Base-by-base conservation (phyloP, 331 rosid species). In the Cucumis variabilis region DNA sequence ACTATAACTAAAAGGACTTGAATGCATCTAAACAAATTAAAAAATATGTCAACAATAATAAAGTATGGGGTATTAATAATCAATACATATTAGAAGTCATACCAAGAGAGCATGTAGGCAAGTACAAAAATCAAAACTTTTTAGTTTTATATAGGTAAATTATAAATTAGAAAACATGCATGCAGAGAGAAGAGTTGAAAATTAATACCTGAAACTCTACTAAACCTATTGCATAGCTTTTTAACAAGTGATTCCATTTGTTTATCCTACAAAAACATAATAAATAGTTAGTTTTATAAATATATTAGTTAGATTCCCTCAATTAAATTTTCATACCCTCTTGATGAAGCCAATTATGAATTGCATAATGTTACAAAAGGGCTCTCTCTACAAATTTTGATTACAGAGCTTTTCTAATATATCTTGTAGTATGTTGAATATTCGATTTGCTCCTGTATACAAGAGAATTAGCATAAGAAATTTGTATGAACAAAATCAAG, bases 211-310 rank as follows among this genome's bases (percentile, higher is more conserved):
- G 98, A 86, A 86, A 91, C 96, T 86, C 99, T 98, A 88, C 91
- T 91, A 89, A 97, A 97, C 90, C 99, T 90, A 89, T 97, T 96
- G 82, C 98, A 97, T 60, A 97, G 92, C 94, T 97, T 97, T 92
- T 97, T 98, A 86, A 97, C 98, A 88, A 97, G 98, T 62, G 99
- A 92, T 88, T 97, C 99, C 98, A 93, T 97, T 89, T 97, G 98
- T 88, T 94, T 93, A 88, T 97, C 99, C 99, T 97, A 90, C 83
- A 87, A 88, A 73, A 90, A 53, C 89, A 91, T 85, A 75, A 65
- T 86, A 87, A 28, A 46, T 37, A 46, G 28, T 88, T 89, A 86
- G 90, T 79, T 48, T 62, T 83, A 48, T 58, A 70, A 28, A 85
- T 62, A 77, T 69, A 87, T 70, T 63, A 86, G 87, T 70, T 58